Evolutionary conservation across 192 early-diverging fungal genomes (phyloP).

Genomic region (Podila horticola): DNA sequence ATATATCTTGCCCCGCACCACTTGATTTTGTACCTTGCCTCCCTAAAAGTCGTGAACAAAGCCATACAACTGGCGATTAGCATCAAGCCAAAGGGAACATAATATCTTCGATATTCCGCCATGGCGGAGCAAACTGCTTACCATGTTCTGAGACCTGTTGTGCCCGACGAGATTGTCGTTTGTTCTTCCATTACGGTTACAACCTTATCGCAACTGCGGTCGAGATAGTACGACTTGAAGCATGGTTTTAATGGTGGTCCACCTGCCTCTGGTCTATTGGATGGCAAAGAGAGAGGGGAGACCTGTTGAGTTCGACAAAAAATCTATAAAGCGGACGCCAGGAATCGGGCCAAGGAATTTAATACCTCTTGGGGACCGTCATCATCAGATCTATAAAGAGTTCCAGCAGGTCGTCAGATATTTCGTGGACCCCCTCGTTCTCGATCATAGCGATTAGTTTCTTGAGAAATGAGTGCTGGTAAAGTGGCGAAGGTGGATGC

Average conservation of each 20-base stretch:
- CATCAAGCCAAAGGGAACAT: neutral
- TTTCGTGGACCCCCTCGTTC: slow-evolving; percentile 20
- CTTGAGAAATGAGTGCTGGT: slow-evolving; percentile 40
- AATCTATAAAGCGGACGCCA: too few species aligned
- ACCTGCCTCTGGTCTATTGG: slow-evolving; percentile 33
- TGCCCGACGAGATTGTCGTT: slow-evolving; percentile 41
- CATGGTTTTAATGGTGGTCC: slow-evolving; percentile 40
- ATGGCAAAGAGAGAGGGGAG: neutral
- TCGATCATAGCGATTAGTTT: slow-evolving; percentile 41
- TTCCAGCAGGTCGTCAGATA: slow-evolving; percentile 31
- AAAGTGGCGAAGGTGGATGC: slow-evolving; percentile 32
- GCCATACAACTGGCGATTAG: neutral
- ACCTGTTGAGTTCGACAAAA: neutral
- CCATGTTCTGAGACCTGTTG: slow-evolving; percentile 46
- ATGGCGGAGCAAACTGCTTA: neutral
- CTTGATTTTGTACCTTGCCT: slow-evolving; percentile 24
- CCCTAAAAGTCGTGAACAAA: neutral
- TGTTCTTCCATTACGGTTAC: slow-evolving; percentile 52
- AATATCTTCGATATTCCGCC: neutral
- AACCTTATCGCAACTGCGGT: slow-evolving; percentile 25
- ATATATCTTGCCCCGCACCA: neutral
- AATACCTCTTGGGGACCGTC: slow-evolving; percentile 32
- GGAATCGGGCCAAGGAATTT: too few species aligned
- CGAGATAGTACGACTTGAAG: slow-evolving; percentile 42
- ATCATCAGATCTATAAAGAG: slow-evolving; percentile 40